phyloP scores from a whole-genome alignment of 257 asterid species.

The Osmanthus fragrans region DNA sequence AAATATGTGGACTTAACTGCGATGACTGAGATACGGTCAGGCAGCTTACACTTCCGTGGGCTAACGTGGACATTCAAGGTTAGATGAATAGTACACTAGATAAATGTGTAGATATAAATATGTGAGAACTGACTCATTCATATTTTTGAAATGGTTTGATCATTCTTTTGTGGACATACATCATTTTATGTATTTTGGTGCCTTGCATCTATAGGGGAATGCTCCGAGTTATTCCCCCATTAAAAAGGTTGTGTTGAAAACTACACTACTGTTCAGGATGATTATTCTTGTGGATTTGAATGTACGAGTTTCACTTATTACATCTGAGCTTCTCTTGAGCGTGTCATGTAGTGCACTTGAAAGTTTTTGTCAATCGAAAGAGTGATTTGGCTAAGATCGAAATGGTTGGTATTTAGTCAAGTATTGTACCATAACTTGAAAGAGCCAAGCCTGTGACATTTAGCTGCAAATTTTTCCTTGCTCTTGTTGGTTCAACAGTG shows the following conservation, averaged over 20 bases:
- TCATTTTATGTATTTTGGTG: neutral
- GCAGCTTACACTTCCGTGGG: neutral
- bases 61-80: neutral
- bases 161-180: neutral
- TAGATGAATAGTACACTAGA: neutral
- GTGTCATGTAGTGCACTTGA: no score
- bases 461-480: neutral
- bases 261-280: neutral
- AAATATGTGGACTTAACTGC: constrained; percentile 47
- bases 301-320: neutral
- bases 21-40: constrained; percentile 21
- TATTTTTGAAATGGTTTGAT: neutral
- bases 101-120: neutral
- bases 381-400: no score
- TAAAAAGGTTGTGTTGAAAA: neutral
- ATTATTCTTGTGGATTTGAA: neutral
- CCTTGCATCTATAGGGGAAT: neutral
- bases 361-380: no score
- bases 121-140: neutral
- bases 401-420: neutral
- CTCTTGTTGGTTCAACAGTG: no score
- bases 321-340: no score
- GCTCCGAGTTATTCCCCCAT: no score
- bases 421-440: neutral
- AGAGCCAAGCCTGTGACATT: neutral